Percentiles rank a stretch among this genome's conserved stretches.
phyloP scores from a whole-genome alignment of 1,284 basidiomycete genomes.

The Fomitiporia mediterranea region DNA sequence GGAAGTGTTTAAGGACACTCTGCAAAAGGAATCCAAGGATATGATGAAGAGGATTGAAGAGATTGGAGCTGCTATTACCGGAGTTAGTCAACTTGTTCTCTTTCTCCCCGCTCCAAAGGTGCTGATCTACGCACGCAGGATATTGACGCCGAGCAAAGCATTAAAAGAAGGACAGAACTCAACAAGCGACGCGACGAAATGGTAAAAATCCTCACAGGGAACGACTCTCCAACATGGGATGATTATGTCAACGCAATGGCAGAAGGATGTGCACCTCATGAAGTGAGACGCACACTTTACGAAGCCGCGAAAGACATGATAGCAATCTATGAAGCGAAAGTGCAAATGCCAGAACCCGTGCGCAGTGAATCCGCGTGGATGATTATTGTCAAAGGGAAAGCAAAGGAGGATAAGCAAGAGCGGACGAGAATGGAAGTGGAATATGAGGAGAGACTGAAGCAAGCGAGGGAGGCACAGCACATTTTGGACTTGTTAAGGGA shows the following conservation, averaged over 20 bases:
- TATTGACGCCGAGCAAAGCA: too few species aligned
- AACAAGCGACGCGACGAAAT: background rate
- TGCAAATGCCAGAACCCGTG: background rate
- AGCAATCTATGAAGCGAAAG: background rate
- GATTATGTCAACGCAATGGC: background rate
- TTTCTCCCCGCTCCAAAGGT: too few species aligned
- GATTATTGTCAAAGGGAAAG: conserved; percentile 57
- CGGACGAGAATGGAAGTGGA: conserved; percentile 2
- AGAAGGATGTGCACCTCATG: background rate
- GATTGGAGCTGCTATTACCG: background rate
- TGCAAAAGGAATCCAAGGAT: background rate
- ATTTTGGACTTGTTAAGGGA: background rate
- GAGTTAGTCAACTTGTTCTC: too few species aligned
- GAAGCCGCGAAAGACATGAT: background rate
- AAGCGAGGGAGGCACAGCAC: background rate
- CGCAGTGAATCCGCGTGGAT: background rate
- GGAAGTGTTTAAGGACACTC: too few species aligned
- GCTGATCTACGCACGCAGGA: too few species aligned
- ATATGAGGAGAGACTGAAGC: conserved; percentile 18
- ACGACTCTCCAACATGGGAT: background rate
- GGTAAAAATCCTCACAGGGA: background rate
- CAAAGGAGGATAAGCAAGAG: conserved; percentile 40
- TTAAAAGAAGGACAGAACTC: background rate
- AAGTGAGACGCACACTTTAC: background rate
- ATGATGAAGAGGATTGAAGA: background rate